A percentile compares a stretch with the other conserved stretches of the same genome.
Conservation (phyloP, 345 rosid genomes). For the Luvunga scandens region DNA sequence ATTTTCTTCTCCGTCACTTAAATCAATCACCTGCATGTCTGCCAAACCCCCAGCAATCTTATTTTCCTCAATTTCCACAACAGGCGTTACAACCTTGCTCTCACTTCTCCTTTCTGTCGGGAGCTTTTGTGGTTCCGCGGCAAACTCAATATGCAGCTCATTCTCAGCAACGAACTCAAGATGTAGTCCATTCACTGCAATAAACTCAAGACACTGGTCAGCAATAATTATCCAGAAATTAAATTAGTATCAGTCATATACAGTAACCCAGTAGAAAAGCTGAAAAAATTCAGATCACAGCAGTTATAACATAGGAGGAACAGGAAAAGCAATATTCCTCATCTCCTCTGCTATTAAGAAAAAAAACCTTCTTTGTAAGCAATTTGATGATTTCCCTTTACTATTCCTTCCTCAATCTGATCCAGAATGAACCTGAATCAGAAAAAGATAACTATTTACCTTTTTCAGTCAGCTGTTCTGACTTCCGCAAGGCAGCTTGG, state of each 20-base stretch:
- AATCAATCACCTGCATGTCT: conserved; percentile 43
- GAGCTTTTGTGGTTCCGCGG: conserved; percentile 11
- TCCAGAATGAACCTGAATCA: not conserved
- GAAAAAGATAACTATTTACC: conserved; percentile 13
- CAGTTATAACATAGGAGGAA: not conserved
- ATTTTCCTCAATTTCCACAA: not conserved
- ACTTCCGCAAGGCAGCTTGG: conserved; percentile 3
- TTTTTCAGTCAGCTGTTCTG: conserved; percentile 1
- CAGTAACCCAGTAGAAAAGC: not conserved
- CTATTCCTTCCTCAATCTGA: not conserved
- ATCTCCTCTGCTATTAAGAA: not conserved
- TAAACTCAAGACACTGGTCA: not conserved
- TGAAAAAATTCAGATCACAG: not conserved
- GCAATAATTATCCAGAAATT: not conserved
- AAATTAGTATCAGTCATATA: not conserved
- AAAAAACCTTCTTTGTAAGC: not conserved
- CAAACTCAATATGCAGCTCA: not conserved
- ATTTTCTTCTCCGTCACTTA: conserved; percentile 55
- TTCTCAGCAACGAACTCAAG: conserved; percentile 16
- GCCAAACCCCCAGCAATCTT: not conserved
- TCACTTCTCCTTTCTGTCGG: not conserved
- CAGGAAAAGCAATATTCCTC: not conserved
- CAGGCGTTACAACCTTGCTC: not conserved
- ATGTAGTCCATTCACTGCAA: conserved; percentile 25
- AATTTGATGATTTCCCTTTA: not conserved